Percentiles rank a stretch among this genome's conserved stretches.
phyloP scores from a whole-genome alignment of 2,329 filamentous ascomycete genomes.

The Fusarium globosum region DNA sequence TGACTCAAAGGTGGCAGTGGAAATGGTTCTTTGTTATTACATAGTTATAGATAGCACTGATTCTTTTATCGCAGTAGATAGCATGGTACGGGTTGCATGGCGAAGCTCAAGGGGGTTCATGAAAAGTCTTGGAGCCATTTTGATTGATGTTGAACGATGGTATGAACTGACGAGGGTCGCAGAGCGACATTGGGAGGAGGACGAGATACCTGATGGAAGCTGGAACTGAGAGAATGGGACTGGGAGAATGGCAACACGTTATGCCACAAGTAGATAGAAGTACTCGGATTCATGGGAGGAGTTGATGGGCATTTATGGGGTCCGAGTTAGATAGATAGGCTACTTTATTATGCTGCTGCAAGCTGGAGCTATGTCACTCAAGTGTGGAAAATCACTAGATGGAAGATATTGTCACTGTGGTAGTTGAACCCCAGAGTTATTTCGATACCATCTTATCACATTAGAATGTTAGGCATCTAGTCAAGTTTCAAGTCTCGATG shows the following conservation, averaged over 20 bases:
- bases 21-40: slow-evolving; percentile 37
- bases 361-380: slow-evolving; percentile 6
- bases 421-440: background rate
- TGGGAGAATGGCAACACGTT: slow-evolving; percentile 17
- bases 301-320: slow-evolving; percentile 29
- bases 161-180: slow-evolving; percentile 32
- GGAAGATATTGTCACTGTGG: background rate
- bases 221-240: slow-evolving; percentile 8
- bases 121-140: slow-evolving; percentile 33
- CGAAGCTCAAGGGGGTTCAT: slow-evolving; percentile 29
- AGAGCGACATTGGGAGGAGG: slow-evolving; percentile 16
- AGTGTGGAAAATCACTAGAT: background rate
- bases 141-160: slow-evolving; percentile 39
- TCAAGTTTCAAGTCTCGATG: background rate
- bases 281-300: slow-evolving; percentile 15
- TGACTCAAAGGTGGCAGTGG: slow-evolving; percentile 12
- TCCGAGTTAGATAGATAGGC: slow-evolving; percentile 34
- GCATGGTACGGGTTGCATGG: slow-evolving; percentile 43
- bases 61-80: slow-evolving; percentile 41
- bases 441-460: too few species aligned
- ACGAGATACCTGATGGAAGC: slow-evolving; percentile 31
- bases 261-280: slow-evolving; percentile 35
- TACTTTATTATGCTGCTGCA: slow-evolving; percentile 21
- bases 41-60: slow-evolving; percentile 48
- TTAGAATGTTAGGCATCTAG: background rate